Evolutionary conservation across 129 eudicot species (phyloP).

Genomic region (Flaveria linearis): DNA sequence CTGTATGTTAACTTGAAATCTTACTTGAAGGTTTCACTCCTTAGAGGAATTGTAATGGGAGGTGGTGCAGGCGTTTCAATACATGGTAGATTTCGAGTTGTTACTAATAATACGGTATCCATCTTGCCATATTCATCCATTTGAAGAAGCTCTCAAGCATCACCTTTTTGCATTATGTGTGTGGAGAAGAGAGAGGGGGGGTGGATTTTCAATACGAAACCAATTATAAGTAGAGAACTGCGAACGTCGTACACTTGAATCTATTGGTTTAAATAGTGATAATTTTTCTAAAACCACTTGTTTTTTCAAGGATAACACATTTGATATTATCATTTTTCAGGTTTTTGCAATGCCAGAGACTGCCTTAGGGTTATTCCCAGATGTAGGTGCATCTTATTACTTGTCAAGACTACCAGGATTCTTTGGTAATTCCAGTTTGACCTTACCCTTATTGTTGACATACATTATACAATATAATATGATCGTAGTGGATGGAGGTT

Average conservation of each 20-base stretch:
- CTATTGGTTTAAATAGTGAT: background rate
- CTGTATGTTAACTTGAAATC: conserved; percentile 24
- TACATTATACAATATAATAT: conserved; percentile 1
- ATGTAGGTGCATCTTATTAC: conserved; percentile 92
- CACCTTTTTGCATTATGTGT: background rate
- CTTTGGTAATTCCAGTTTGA: conserved; percentile 60
- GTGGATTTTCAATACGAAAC: no score
- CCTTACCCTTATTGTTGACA: conserved; percentile 1
- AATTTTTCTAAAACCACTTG: background rate
- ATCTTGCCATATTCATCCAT: conserved; percentile 18
- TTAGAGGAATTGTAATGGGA: conserved; percentile 93
- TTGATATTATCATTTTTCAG: conserved; percentile 38
- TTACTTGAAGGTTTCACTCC: conserved; percentile 67
- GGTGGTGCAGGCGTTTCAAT: conserved; percentile 95
- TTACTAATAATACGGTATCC: conserved; percentile 90
- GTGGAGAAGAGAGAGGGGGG: background rate
- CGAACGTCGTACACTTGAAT: no score
- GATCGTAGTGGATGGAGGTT: background rate
- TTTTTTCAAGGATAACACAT: conserved; percentile 1
- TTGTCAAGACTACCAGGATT: conserved; percentile 90
- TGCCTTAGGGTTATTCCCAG: conserved; percentile 90
- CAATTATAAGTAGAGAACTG: no score
- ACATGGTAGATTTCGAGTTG: conserved; percentile 96
- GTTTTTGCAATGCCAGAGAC: conserved; percentile 99
- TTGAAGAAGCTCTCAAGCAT: conserved; percentile 10